phyloP scores from a whole-genome alignment of 2,329 filamentous ascomycete genomes.

The Penicillium palitans region DNA sequence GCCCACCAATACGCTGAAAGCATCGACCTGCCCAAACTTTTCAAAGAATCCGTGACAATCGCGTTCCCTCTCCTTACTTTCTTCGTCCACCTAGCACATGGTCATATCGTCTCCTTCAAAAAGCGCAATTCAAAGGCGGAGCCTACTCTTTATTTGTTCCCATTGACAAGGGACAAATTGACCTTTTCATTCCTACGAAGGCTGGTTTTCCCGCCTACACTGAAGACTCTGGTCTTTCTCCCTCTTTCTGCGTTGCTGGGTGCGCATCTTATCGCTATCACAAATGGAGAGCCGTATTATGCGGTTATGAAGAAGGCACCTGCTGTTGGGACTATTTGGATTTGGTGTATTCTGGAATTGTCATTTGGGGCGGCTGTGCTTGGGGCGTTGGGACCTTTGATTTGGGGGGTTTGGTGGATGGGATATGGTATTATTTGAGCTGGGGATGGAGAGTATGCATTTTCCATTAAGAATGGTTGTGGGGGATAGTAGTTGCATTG shows the following conservation, averaged over 20 bases:
- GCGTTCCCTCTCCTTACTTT: constrained; percentile 47
- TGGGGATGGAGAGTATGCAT: not conserved
- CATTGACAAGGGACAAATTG: constrained; percentile 28
- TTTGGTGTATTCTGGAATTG: constrained; percentile 90
- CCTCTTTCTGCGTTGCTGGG: constrained; percentile 52
- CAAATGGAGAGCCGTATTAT: constrained; percentile 77
- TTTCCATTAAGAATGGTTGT: not conserved
- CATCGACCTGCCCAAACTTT: constrained; percentile 33
- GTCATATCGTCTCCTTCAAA: constrained; percentile 42
- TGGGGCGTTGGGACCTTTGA: constrained; percentile 53
- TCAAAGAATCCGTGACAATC: constrained; percentile 39
- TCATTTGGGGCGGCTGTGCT: constrained; percentile 65
- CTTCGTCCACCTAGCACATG: constrained; percentile 48
- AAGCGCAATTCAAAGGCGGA: constrained; percentile 5
- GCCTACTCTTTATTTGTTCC: constrained; percentile 22
- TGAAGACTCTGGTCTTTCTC: constrained; percentile 37
- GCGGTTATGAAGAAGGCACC: constrained; percentile 90
- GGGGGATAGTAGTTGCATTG: not conserved
- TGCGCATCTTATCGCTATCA: constrained; percentile 77
- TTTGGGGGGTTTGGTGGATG: constrained; percentile 55
- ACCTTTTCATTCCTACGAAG: constrained; percentile 30
- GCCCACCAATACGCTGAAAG: constrained; percentile 49
- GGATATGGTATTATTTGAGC: constrained; percentile 49
- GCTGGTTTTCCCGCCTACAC: constrained; percentile 36
- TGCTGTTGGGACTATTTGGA: constrained; percentile 84